Conservation (phyloP, 768 basidiomycete genomes). For the Russula abietina region DNA sequence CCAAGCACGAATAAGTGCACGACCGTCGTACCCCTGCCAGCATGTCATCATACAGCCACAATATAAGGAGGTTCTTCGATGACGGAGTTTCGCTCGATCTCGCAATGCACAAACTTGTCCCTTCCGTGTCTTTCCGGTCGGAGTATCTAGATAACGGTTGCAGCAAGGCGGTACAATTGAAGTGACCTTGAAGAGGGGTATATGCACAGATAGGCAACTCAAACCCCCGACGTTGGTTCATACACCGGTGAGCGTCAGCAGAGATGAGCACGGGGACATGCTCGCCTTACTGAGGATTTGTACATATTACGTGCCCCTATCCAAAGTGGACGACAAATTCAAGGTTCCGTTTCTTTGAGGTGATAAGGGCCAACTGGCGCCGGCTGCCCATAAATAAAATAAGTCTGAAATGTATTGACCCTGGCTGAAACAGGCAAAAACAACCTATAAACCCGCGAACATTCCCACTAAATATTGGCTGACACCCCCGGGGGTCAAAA, state of each 20-base stretch:
- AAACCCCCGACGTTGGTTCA: conserved; percentile 15
- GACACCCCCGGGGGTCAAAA: conserved; percentile 86
- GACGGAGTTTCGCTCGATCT: conserved; percentile 14
- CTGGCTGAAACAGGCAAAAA: background rate
- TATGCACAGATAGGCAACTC: conserved; percentile 16
- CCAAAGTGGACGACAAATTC: background rate
- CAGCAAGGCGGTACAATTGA: conserved; percentile 4
- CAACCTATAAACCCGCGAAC: conserved; percentile 60
- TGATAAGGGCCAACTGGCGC: background rate
- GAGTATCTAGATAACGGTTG: conserved; percentile 25
- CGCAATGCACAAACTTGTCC: conserved; percentile 8
- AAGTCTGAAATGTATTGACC: conserved; percentile 6
- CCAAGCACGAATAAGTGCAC: conserved; percentile 20
- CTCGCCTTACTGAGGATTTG: background rate
- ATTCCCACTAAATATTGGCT: conserved; percentile 94
- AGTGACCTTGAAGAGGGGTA: conserved; percentile 1
- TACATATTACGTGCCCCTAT: conserved; percentile 5
- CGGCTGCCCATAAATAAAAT: background rate
- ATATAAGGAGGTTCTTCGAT: conserved; percentile 5
- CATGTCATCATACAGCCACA: conserved; percentile 16
- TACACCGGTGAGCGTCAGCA: conserved; percentile 11
- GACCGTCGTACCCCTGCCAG: conserved; percentile 17
- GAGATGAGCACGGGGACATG: background rate
- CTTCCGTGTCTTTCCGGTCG: conserved; percentile 15
- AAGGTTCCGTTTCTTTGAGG: background rate